A percentile compares a stretch with the other conserved stretches of the same genome.
Evolutionary conservation across 225 moss, liverwort and hornwort genomes (phyloP).

Genomic region (Rhytidiadelphus loreus): DNA sequence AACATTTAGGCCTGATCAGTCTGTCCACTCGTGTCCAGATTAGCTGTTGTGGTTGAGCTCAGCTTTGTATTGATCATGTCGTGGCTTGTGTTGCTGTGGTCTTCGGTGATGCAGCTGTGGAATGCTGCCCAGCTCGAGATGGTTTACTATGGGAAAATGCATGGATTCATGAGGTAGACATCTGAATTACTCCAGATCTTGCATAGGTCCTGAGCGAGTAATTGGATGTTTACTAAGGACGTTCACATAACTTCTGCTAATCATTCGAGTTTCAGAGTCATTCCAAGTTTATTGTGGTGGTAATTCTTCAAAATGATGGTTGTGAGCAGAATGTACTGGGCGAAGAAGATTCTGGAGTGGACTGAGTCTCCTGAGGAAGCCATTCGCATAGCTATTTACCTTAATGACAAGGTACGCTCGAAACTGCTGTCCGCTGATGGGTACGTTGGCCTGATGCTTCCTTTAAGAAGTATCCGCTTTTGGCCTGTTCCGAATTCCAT

Average conservation of each 20-base stretch:
- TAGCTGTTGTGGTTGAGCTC: neutral
- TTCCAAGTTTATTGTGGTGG: neutral
- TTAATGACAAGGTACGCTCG: slow-evolving; percentile 80
- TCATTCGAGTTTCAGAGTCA: neutral
- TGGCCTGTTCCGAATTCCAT: neutral
- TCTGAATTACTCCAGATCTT: neutral
- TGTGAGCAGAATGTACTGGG: slow-evolving; percentile 94
- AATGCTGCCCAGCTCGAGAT: slow-evolving; percentile 95
- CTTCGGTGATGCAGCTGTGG: slow-evolving; percentile 58
- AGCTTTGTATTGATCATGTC: neutral
- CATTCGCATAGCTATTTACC: slow-evolving; percentile 59
- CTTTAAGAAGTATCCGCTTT: neutral
- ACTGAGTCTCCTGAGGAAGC: slow-evolving; percentile 78
- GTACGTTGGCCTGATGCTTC: neutral
- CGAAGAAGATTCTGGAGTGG: slow-evolving; percentile 98
- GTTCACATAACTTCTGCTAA: neutral
- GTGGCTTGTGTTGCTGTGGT: neutral
- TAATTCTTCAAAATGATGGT: neutral
- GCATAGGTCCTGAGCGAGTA: neutral
- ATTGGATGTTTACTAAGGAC: neutral
- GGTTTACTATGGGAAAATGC: slow-evolving; percentile 96
- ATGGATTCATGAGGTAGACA: slow-evolving; percentile 86
- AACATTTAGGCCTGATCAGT: neutral
- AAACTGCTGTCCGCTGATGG: neutral
- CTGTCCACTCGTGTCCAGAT: neutral